Evolutionary conservation across 208 protist species (phyloP), one percentile per base, ranked within the genome.

Genomic region (Crithidia sp.): DNA sequence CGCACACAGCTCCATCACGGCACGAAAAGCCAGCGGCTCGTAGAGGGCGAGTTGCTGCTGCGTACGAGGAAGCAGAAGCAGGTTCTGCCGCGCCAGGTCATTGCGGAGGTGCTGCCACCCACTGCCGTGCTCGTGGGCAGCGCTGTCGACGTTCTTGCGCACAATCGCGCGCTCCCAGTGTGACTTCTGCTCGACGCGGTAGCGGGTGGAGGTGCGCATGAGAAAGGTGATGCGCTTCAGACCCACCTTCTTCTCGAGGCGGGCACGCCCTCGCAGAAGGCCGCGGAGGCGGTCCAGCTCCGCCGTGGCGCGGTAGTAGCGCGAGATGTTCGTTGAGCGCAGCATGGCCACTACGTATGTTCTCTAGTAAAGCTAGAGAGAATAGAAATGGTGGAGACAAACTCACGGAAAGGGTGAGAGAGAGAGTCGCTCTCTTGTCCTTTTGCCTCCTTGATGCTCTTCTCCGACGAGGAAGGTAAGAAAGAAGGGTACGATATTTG

Each of bases 131-230:
- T 96, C 89, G 45, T 84, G 86, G 17, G 92, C 92, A 10, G 92
- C 92, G 67, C 87, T 93, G 74, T 96, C 90, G 2, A 96, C 81
- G 70, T 95, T 95, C 72, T 95, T 95, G 50, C 92, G 83, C 67
- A 93, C 88, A 70, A 96, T 87, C 9, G 92, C 84, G 28, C 89
- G 87, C 61, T 91, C 79, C 88, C 89, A 96, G 81, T 86, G 85
- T 7, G 86, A 74, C 71, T 91, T 83, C 76, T 92, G 82, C 78
- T 96, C 92, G 8, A 96, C 90, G 53, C 92, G 92, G 72, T 96
- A 96, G 28, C 88, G 87, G 4, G 92, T 96, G 52, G 95, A 89
- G 9, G 92, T 95, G 67, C 92, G 92, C 89, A 96, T 90, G 37
- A 96, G 75, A 55, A 96, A 96, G 66, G 90, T 90, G 10, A 94